phyloP scores from a whole-genome alignment of 2,329 filamentous ascomycete species.

The Stromatinia cepivora region DNA sequence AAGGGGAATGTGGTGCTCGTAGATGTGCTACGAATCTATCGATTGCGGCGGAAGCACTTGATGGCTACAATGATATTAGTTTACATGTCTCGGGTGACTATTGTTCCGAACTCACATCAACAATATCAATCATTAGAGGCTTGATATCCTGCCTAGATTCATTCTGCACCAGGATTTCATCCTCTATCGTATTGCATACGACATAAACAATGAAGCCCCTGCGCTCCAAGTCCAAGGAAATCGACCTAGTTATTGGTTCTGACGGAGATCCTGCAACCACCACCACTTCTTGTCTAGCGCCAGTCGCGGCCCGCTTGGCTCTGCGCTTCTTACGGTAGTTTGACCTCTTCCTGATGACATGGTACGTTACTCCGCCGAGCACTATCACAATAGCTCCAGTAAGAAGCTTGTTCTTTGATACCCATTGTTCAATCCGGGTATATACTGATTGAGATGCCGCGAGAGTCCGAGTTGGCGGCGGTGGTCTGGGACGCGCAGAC shows the following conservation, averaged over 20 bases:
- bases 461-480: conserved; percentile 40
- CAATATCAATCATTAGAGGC: conserved; percentile 79
- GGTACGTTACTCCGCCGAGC: conserved; percentile 62
- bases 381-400: conserved; percentile 71
- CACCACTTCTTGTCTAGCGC: conserved; percentile 80
- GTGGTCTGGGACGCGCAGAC: conserved; percentile 60
- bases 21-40: conserved; percentile 72
- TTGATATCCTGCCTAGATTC: conserved; percentile 80
- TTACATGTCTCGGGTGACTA: not conserved
- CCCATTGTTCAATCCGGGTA: conserved; percentile 68
- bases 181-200: conserved; percentile 80
- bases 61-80: conserved; percentile 52
- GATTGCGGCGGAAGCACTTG: conserved; percentile 66
- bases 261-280: conserved; percentile 87
- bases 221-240: conserved; percentile 84
- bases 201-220: conserved; percentile 93
- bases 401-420: conserved; percentile 69
- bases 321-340: conserved; percentile 63
- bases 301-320: conserved; percentile 77
- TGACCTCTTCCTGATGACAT: conserved; percentile 54
- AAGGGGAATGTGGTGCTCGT: conserved; percentile 71
- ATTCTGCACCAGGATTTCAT: conserved; percentile 75
- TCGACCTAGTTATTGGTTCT: conserved; percentile 77
- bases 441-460: conserved; percentile 40
- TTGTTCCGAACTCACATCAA: conserved; percentile 59